Conservation (phyloP, 352 stramenopile species). For the Phytopythium mirpurense region DNA sequence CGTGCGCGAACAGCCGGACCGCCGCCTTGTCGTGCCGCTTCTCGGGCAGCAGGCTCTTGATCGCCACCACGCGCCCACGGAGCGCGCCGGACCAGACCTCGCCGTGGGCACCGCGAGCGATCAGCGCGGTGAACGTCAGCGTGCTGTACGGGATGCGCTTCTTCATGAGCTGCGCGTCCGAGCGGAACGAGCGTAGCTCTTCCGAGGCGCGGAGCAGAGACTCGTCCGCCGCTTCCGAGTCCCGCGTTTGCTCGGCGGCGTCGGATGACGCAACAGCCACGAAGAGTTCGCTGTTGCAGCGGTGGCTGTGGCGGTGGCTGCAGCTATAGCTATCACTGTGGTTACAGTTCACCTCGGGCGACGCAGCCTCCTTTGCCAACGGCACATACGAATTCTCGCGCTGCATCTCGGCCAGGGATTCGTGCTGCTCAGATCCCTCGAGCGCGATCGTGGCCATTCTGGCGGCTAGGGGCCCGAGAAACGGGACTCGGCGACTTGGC, state of each 20-base stretch:
- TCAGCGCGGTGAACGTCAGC: conserved; percentile 32
- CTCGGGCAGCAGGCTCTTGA: conserved; percentile 54
- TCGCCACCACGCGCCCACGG: conserved; percentile 34
- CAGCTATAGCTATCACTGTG: no score
- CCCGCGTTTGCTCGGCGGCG: background rate
- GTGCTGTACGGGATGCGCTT: conserved; percentile 36
- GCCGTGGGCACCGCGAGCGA: conserved; percentile 44
- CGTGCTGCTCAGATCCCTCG: background rate
- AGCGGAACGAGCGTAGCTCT: conserved; percentile 31
- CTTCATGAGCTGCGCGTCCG: conserved; percentile 38
- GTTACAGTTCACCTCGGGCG: conserved; percentile 1
- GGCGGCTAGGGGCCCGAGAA: background rate
- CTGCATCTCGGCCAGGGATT: background rate
- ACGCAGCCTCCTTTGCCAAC: background rate
- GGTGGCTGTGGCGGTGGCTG: no score
- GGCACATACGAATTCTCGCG: background rate
- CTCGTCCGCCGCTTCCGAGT: conserved; percentile 2
- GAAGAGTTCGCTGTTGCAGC: background rate
- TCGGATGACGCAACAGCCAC: background rate
- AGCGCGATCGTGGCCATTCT: background rate
- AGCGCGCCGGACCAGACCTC: conserved; percentile 59
- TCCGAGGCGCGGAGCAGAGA: conserved; percentile 10
- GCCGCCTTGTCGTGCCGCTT: conserved; percentile 32
- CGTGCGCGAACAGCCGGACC: conserved; percentile 44
- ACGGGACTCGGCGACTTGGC: background rate